phyloP scores from a whole-genome alignment of 2,329 filamentous ascomycete species.

The Myriosclerotinia curreyana region DNA sequence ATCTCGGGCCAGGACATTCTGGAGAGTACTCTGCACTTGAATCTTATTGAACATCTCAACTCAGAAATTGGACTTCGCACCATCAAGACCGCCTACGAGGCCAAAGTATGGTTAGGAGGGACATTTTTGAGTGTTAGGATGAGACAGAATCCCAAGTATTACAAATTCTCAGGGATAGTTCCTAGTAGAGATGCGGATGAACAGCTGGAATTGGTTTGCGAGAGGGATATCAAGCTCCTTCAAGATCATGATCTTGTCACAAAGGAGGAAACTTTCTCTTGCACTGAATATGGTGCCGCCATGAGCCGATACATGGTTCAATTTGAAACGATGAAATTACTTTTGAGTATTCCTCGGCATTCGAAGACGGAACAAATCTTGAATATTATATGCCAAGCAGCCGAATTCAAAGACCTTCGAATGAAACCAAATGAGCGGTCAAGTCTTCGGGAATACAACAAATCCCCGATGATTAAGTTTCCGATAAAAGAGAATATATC shows the following conservation, averaged over 20 bases:
- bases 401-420: constrained; percentile 70
- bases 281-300: constrained; percentile 70
- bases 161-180: constrained; percentile 58
- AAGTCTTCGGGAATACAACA: constrained; percentile 70
- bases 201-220: constrained; percentile 67
- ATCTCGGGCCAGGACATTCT: constrained; percentile 69
- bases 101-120: constrained; percentile 70
- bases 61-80: constrained; percentile 78
- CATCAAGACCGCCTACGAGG: constrained; percentile 60
- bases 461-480: constrained; percentile 64
- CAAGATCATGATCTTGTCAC: constrained; percentile 58
- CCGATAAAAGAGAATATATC: constrained; percentile 66
- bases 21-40: constrained; percentile 75
- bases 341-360: constrained; percentile 60
- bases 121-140: constrained; percentile 78
- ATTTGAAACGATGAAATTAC: constrained; percentile 73
- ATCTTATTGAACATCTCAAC: constrained; percentile 80
- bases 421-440: constrained; percentile 68
- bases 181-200: constrained; percentile 55
- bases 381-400: constrained; percentile 60
- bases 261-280: constrained; percentile 47
- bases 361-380: constrained; percentile 67
- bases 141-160: constrained; percentile 66
- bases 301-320: constrained; percentile 83
- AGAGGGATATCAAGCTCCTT: constrained; percentile 63